Base-by-base conservation (phyloP, 306 rosid genomes). In the Gleditsia sinensis region DNA sequence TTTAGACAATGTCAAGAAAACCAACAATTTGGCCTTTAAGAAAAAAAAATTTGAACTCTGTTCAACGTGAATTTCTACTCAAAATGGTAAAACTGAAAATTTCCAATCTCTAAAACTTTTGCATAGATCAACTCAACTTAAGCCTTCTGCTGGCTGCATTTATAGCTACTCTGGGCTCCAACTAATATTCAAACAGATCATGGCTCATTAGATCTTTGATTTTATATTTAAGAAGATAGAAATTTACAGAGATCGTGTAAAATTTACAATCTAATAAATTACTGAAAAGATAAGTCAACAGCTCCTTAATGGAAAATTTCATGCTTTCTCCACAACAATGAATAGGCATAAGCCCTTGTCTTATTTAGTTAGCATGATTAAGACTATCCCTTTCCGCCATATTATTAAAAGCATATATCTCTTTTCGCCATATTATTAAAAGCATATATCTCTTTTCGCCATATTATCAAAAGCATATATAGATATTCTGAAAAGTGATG, bases 181-280 rank as follows among this genome's bases (percentile, higher is more conserved):
- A 66, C 71, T 27, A 43, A 42, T 8, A 43, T 16, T 20, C 67
- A 64, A 24, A 40, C 28, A 69, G 32, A 82, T 56, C 28, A 28
- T 40, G 55, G n/a, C 67, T 50, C 50, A 57, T 39, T 65, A 70
- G 40, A 45, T 19, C 16, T 43, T 16, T 19, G 61, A 39, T 59
- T 75, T 78, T 51, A 65, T 67, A 64, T 57, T 69, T 32, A 57
- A 78, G 36, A 21, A 71, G 36, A 42, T 49, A 67, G 39, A 56
- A 34, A 62, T 11, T 53, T 54, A 61, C 46, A 20, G 9, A 66
- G 57, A 65, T 13, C 56, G 58, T 59, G 45, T 30, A 48, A 7
- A 34, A 10, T 70, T 75, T 42, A 43, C 59, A 71, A 37, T 50
- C 60, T 61, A n/a, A 49, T 17, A 73, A 30, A 48, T 27, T 14